Conservation (phyloP, 163 green algal species). For the Chlorella variabilis region DNA sequence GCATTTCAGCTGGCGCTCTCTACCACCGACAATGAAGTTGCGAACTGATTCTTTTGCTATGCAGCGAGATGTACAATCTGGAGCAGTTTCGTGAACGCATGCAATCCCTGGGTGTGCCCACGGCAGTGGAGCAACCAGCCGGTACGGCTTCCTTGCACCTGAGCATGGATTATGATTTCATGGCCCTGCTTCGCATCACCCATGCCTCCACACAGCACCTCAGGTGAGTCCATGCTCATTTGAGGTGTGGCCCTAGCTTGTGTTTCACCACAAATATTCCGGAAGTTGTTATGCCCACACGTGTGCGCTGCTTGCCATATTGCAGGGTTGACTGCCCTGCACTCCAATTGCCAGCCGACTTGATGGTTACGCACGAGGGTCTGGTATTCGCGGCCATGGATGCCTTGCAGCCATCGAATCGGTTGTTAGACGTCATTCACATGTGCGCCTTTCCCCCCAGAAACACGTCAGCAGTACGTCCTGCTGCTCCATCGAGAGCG, state of each 20-base stretch:
- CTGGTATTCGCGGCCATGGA: background rate
- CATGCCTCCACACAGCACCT: background rate
- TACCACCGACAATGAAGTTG: no score
- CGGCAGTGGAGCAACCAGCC: background rate
- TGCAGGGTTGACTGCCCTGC: conserved; percentile 6
- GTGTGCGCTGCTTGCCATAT: background rate
- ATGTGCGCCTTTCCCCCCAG: background rate
- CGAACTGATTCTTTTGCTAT: no score
- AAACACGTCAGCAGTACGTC: no score
- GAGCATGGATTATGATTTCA: background rate
- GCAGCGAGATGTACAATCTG: background rate
- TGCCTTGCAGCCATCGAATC: background rate
- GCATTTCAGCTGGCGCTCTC: background rate
- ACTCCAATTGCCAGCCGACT: background rate
- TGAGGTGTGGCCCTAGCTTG: no score
- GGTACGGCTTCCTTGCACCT: background rate
- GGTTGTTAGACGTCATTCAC: background rate
- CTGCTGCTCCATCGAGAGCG: background rate
- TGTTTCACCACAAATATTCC: no score
- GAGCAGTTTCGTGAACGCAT: background rate
- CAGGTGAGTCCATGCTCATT: background rate
- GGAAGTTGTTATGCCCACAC: no score
- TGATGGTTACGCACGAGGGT: background rate
- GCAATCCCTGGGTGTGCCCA: background rate
- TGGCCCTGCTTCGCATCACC: background rate